Evolutionary conservation across 352 stramenopile species (phyloP).

Genomic region (Globisporangium radiosum): DNA sequence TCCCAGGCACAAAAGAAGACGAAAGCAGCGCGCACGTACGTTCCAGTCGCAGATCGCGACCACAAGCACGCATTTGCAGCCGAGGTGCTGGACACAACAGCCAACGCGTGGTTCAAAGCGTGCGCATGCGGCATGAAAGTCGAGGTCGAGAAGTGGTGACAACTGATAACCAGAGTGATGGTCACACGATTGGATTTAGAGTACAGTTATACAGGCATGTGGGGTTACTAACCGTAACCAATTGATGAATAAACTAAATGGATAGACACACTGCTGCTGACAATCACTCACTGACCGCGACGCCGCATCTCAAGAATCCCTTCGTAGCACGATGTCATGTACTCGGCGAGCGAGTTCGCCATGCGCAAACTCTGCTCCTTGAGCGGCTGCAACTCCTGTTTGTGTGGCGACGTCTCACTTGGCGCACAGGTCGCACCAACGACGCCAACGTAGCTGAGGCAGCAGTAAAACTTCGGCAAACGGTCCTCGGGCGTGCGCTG

Average conservation of each 20-base stretch:
- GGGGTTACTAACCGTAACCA: too few relatives aligned
- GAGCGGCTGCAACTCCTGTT: slow-evolving; percentile 9
- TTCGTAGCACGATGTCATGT: slow-evolving; percentile 60
- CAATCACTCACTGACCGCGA: slow-evolving; percentile 25
- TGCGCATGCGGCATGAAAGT: slow-evolving; percentile 58
- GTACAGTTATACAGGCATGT: not conserved
- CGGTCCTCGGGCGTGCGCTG: slow-evolving; percentile 32
- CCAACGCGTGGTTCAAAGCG: slow-evolving; percentile 40
- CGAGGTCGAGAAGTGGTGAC: slow-evolving; percentile 71
- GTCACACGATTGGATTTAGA: not conserved
- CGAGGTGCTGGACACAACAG: slow-evolving; percentile 31
- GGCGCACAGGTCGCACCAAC: slow-evolving; percentile 35
- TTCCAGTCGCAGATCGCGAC: slow-evolving; percentile 39
- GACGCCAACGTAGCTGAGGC: slow-evolving; percentile 70
- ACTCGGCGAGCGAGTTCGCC: slow-evolving; percentile 42
- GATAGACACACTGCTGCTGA: not conserved
- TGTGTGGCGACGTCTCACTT: not conserved
- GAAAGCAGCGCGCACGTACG: slow-evolving; percentile 12
- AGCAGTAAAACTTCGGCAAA: slow-evolving; percentile 73
- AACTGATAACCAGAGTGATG: not conserved
- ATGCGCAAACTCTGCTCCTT: slow-evolving; percentile 31
- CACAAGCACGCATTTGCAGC: slow-evolving; percentile 49
- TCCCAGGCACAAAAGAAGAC: not conserved
- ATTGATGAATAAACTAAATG: too few relatives aligned
- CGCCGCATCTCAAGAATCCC: slow-evolving; percentile 40